A percentile compares a stretch with the other conserved stretches of the same genome.
These are phyloP conservation scores for Multifurca ochricompacta DNA, from an alignment of 768 basidiomycete genomes.

Conservation along the genomic window DNA sequence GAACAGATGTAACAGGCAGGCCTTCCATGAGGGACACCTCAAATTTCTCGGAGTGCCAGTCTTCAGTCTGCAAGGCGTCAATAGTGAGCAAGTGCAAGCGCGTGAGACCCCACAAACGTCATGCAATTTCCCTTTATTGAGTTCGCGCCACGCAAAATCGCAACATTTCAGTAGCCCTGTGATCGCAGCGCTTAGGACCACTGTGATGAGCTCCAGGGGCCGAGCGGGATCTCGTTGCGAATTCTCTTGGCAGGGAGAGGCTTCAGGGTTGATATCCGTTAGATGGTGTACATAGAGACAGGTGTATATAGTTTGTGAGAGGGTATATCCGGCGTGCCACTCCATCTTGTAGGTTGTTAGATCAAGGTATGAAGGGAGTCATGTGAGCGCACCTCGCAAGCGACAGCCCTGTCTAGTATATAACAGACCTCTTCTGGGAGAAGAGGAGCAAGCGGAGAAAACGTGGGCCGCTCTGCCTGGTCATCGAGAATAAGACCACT, in stretches of 20 bases:
- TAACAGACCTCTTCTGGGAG: constrained; percentile 80
- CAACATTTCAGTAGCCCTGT: constrained; percentile 72
- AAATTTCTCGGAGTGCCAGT: constrained; percentile 86
- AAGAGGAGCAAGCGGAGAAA: constrained; percentile 56
- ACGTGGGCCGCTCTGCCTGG: constrained; percentile 36
- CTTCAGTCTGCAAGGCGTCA: constrained; percentile 53
- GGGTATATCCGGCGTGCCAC: constrained; percentile 78
- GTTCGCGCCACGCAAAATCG: constrained; percentile 74
- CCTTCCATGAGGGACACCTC: constrained; percentile 69
- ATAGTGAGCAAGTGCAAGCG: constrained; percentile 9
- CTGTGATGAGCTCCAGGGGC: constrained; percentile 54
- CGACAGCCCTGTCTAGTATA: constrained; percentile 71
- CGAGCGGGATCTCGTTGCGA: constrained; percentile 35
- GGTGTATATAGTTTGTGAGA: constrained; percentile 84
- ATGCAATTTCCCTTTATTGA: constrained; percentile 63
- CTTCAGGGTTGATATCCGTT: constrained; percentile 50
- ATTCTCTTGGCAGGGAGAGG: constrained; percentile 27
- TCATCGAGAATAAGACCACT: constrained; percentile 53
- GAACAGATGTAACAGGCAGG: constrained; percentile 44
- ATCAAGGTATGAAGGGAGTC: constrained; percentile 8
- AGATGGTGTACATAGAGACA: constrained; percentile 65
- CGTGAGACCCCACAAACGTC: constrained; percentile 45
- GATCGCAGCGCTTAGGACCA: constrained; percentile 60
- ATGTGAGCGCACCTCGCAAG: constrained; percentile 58
- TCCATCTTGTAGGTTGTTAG: constrained; percentile 50